Evolutionary conservation across 768 basidiomycete species (phyloP).

Genomic region (Serendipita sp.): DNA sequence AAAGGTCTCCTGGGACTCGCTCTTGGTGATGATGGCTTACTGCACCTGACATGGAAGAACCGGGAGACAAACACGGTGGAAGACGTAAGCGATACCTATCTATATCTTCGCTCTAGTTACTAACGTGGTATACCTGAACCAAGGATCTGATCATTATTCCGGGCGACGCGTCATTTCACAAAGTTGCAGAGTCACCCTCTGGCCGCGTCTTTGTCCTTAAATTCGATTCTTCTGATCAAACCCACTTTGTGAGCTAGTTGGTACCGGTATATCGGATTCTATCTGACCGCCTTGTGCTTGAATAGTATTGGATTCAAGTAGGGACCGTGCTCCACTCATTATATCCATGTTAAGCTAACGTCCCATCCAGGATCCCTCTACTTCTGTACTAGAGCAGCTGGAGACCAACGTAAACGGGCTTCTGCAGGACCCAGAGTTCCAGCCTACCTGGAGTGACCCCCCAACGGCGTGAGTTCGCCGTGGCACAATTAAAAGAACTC

Average conservation of each 20-base stretch:
- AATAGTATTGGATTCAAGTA: conserved; percentile 82
- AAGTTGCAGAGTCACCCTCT: conserved; percentile 46
- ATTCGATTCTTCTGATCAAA: conserved; percentile 79
- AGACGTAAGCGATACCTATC: conserved; percentile 33
- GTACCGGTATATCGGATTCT: background rate
- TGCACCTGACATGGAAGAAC: conserved; percentile 73
- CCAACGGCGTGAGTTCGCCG: conserved; percentile 7
- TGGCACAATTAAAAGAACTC: background rate
- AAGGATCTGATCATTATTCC: conserved; percentile 84
- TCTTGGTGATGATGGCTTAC: conserved; percentile 55
- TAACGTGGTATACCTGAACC: background rate
- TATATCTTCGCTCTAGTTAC: background rate
- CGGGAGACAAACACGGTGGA: conserved; percentile 41
- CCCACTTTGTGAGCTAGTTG: conserved; percentile 57
- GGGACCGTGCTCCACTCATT: background rate
- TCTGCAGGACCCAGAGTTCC: conserved; percentile 47
- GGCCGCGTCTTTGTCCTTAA: conserved; percentile 78
- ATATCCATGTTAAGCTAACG: background rate
- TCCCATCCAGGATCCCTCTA: conserved; percentile 43
- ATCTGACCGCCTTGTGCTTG: conserved; percentile 5
- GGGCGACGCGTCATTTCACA: conserved; percentile 65
- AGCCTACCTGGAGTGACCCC: background rate
- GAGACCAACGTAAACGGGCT: conserved; percentile 54
- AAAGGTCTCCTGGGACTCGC: conserved; percentile 62
- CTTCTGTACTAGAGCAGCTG: conserved; percentile 56